Conservation (phyloP, 257 asterid species). For the Schizonepeta tenuifolia region DNA sequence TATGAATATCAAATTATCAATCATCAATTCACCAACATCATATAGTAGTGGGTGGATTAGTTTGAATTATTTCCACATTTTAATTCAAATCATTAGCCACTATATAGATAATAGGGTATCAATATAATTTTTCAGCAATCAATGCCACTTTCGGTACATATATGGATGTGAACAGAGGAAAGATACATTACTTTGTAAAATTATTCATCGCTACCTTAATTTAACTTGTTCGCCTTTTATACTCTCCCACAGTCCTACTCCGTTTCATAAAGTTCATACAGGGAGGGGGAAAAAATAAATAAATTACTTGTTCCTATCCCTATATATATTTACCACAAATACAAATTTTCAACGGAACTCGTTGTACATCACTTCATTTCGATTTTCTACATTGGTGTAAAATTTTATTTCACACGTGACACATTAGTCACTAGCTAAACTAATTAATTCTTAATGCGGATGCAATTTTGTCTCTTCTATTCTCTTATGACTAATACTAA, state of each 20-base stretch:
- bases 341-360: no score
- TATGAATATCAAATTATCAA: background rate
- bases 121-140: background rate
- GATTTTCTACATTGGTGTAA: background rate
- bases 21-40: background rate
- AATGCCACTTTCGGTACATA: slow-evolving; percentile 14
- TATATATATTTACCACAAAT: background rate
- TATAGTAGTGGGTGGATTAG: background rate
- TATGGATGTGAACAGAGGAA: background rate
- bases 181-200: slow-evolving; percentile 3
- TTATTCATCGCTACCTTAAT: background rate
- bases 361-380: background rate
- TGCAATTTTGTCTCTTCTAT: slow-evolving; percentile 17
- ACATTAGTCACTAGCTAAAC: slow-evolving; percentile 8
- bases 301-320: no score
- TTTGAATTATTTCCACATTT: background rate
- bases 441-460: slow-evolving; percentile 1
- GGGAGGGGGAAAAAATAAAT: no score
- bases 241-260: no score
- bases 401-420: background rate
- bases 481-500: background rate
- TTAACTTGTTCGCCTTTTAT: no score
- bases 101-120: slow-evolving; percentile 16
- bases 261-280: no score
- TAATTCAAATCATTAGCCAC: slow-evolving; percentile 19